A percentile compares a stretch with the other conserved stretches of the same genome.
phyloP scores from a whole-genome alignment of 768 basidiomycete species.

The Serendipita sp. region DNA sequence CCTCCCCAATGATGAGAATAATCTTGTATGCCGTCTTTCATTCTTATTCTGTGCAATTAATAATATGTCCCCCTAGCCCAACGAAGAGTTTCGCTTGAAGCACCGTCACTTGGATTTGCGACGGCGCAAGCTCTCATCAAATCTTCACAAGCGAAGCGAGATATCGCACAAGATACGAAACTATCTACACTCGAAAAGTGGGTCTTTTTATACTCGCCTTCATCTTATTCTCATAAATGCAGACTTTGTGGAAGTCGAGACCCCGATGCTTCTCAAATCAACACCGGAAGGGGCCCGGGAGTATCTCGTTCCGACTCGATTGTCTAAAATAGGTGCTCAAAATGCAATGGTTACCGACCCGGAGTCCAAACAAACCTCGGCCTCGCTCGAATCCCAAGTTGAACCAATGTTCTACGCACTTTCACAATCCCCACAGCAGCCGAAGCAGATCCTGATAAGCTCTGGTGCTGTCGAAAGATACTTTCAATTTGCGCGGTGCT shows the following conservation, averaged over 20 bases:
- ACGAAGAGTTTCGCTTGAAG: slow-evolving; percentile 69
- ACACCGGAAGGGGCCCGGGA: slow-evolving; percentile 91
- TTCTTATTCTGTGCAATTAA: not conserved
- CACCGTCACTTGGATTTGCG: slow-evolving; percentile 85
- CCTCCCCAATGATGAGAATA: slow-evolving; percentile 57
- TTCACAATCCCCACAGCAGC: slow-evolving; percentile 90
- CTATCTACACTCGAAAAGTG: slow-evolving; percentile 58
- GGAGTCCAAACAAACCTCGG: slow-evolving; percentile 16
- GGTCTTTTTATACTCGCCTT: slow-evolving; percentile 13
- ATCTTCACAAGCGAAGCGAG: slow-evolving; percentile 63
- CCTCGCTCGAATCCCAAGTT: slow-evolving; percentile 9
- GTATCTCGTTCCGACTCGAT: slow-evolving; percentile 73
- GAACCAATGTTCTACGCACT: slow-evolving; percentile 60
- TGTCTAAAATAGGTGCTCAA: slow-evolving; percentile 13
- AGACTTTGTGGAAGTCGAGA: slow-evolving; percentile 92
- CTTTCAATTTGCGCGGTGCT: slow-evolving; percentile 86
- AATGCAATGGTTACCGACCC: not conserved
- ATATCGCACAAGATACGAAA: slow-evolving; percentile 68
- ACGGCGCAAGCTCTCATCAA: slow-evolving; percentile 50
- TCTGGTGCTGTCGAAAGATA: slow-evolving; percentile 83
- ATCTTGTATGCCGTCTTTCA: slow-evolving; percentile 37
- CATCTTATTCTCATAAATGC: slow-evolving; percentile 10
- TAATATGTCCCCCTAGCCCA: slow-evolving; percentile 33
- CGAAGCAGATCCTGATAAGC: slow-evolving; percentile 81
- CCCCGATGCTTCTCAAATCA: slow-evolving; percentile 76